Conservation (phyloP, 169 alveolate genomes). For the Perkinsus chesapeaki region DNA sequence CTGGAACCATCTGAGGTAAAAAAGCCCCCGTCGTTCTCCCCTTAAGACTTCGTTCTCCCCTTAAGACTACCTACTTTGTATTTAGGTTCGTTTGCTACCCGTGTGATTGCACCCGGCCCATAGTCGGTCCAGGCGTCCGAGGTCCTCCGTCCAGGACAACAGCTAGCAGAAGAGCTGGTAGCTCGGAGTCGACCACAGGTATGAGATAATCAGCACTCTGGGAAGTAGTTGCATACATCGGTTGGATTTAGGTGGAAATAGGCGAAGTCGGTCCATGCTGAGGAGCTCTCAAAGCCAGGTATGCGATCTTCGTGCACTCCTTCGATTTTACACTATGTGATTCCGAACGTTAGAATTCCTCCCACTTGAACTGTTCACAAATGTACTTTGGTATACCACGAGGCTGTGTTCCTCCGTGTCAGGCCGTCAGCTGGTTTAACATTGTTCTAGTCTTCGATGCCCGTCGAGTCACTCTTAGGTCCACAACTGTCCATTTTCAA, state of each 20-base stretch:
- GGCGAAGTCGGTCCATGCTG: background rate
- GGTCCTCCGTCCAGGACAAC: background rate
- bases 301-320: too few species aligned
- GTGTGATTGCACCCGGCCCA: background rate
- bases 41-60: too few species aligned
- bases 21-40: background rate
- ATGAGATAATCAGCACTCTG: too few species aligned
- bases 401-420: too few species aligned
- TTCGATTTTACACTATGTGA: too few species aligned
- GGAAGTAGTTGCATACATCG: too few species aligned
- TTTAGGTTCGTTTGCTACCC: background rate
- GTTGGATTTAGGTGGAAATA: too few species aligned
- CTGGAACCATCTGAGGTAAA: background rate
- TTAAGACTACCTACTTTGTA: background rate
- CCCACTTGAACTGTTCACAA: too few species aligned
- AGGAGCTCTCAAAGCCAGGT: background rate
- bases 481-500: background rate
- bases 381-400: too few species aligned
- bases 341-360: too few species aligned
- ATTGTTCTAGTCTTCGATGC: background rate
- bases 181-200: background rate
- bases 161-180: background rate
- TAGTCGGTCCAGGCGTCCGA: background rate
- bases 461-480: background rate
- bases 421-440: background rate